Evolutionary conservation across 495 filamentous ascomycete genomes (phyloP), one percentile per base, ranked within the genome.

Genomic region (Evansstolkia leycettana): DNA sequence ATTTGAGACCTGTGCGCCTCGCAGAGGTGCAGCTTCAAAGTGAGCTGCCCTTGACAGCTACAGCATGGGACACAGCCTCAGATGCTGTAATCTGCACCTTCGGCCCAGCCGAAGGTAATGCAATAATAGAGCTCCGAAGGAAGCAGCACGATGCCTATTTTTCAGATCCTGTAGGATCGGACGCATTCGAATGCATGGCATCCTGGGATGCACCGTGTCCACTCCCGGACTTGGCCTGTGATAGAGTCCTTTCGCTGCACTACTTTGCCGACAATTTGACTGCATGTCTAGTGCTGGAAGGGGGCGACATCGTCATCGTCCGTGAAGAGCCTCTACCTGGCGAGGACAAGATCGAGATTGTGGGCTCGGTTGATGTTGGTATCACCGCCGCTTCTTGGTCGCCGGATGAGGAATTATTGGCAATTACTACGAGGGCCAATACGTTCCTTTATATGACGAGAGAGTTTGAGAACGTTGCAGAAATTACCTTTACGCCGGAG

Each of bases 361-460:
- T 94, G 45, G 90, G 92, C 41, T 92, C 86, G 19, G 78, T 96
- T 16, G 84, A 92, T 57, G 83, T 81, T 29, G 90, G 87, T 25
- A 92, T 98, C 49, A 76, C 78, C 7, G 84, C 83, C 10, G 89
- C 86, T 27, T 75, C 75, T 40, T 98, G 90, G 90, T 93, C 90
- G 10, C 89, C 90, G 13, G 89, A 96, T 49, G 88, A 92, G 47
- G 89, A 94, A 52, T 65, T 95, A 23, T 57, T 98, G 20, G 82
- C 81, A 34, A 76, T 96, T 31, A 74, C 72, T 17, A 94, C 90
- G 3, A 71, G 72, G 38, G 82, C 79, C 29, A 70, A 73, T 39
- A 94, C 87, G 3, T 64, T 92, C 24, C 59, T 95, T 34, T 84
- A 94, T 45, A 94, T 98, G 89, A 94, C 84, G 13, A 70, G 88